phyloP scores from a whole-genome alignment of 2,329 filamentous ascomycete genomes.

The Colletotrichum tropicicola region DNA sequence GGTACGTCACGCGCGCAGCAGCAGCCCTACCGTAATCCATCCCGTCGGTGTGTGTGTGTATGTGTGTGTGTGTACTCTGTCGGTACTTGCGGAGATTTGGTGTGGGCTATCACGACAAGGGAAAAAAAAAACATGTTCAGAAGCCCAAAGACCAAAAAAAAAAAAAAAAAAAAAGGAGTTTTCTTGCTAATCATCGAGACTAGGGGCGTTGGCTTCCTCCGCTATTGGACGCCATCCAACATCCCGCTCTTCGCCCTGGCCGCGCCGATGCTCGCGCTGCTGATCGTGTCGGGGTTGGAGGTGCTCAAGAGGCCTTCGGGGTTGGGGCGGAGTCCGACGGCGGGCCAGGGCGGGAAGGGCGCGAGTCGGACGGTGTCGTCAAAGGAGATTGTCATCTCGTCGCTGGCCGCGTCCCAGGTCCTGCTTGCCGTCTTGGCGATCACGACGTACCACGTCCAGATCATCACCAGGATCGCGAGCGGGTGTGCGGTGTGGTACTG shows the following conservation, averaged over 20 bases:
- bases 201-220: conserved; percentile 88
- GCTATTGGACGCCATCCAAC: conserved; percentile 90
- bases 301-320: conserved; percentile 38
- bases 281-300: conserved; percentile 68
- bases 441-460: conserved; percentile 90
- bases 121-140: background rate
- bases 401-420: conserved; percentile 77
- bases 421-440: conserved; percentile 76
- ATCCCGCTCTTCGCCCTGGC: conserved; percentile 89
- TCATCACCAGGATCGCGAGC: conserved; percentile 88
- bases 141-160: too few species aligned
- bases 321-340: conserved; percentile 15
- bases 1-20: conserved; percentile 63
- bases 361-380: conserved; percentile 35
- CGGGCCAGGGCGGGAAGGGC: background rate
- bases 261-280: conserved; percentile 75
- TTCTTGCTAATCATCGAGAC: conserved; percentile 5
- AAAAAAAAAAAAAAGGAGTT: too few species aligned
- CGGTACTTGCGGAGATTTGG: conserved; percentile 22
- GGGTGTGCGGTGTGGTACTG: conserved; percentile 92
- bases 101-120: background rate
- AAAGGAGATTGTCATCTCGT: conserved; percentile 43
- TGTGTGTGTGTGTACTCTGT: background rate
- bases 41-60: too few species aligned
- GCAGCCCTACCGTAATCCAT: background rate